Base-by-base conservation (phyloP, 371 early-diverging fungal species). In the Mucor racemosus region DNA sequence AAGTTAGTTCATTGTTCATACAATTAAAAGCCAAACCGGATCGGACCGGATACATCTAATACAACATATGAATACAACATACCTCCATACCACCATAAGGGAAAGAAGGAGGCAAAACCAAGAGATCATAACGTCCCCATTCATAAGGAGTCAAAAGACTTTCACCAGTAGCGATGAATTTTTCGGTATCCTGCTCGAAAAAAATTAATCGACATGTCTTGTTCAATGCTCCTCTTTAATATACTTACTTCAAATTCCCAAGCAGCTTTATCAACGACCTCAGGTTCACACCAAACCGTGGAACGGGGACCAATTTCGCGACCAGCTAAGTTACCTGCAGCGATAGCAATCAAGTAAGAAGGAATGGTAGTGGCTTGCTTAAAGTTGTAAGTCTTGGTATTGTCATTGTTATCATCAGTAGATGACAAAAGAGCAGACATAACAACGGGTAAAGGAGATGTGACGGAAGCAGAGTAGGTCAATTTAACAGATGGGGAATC, bases 21-120 rank as follows among this genome's bases (percentile, higher is more conserved):
- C 19, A 26, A 41, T 39, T 34, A 33, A 40, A 63, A 62, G 53
- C 13, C 61, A 31, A 48, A 46, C 61, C 66, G 66, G 66, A 60
- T 60, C 56, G 60, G 66, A 66, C 66, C 67, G 67, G 61, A 42
- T 42, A 61, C 41, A 60, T 60, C 67, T 61, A 55, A 54, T 54
- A 61, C 36, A 36, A 26, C 14, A 39, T 21, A 38, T n/a, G 13
- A 36, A 31, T n/a, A 8, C 3, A 9, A 58, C 58, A 69, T 77
- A 79, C 81, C 72, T 98, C 99, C 99, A 99, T 99, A 65, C 98
- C 98, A 64, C 98, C 99, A 66, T 91, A 97, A 11, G 97, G 96
- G 91, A 86, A 97, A 63, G 84, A 91, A 50, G 87, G 88, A n/a
- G 89, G 88, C 59, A 92, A 84, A 21, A 97, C 91, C 64, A 98